Evolutionary conservation across 768 basidiomycete genomes (phyloP).

Genomic region (Tremella yokohamensis): DNA sequence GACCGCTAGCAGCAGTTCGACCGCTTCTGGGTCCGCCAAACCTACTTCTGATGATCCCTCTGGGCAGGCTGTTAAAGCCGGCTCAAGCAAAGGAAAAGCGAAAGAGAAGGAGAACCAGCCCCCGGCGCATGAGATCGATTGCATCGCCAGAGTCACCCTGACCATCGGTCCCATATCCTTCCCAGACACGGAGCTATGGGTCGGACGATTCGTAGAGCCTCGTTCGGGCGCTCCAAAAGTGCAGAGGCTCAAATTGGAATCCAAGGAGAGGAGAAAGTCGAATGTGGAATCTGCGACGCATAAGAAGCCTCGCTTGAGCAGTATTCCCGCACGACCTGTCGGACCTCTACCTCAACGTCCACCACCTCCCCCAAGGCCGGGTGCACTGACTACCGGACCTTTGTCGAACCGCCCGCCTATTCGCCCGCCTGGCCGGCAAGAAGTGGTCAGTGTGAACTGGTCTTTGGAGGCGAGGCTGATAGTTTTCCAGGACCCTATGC

Average conservation of each 20-base stretch:
- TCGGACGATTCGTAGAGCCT: slow-evolving; percentile 42
- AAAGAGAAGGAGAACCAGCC: slow-evolving; percentile 20
- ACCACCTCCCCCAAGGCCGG: too few relatives aligned
- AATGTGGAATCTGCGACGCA: slow-evolving; percentile 1
- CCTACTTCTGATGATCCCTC: not conserved
- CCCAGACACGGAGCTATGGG: slow-evolving; percentile 43
- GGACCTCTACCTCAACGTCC: too few relatives aligned
- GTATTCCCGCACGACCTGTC: too few relatives aligned
- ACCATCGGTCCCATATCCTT: slow-evolving; percentile 38
- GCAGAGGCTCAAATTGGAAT: slow-evolving; percentile 6
- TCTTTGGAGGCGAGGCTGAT: too few relatives aligned
- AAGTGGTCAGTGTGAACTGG: too few relatives aligned
- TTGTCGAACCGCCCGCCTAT: not conserved
- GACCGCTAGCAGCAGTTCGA: not conserved
- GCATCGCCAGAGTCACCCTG: slow-evolving; percentile 38
- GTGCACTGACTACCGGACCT: not conserved
- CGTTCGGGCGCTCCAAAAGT: slow-evolving; percentile 17
- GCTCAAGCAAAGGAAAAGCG: slow-evolving; percentile 8
- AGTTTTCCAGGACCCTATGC: slow-evolving; percentile 11
- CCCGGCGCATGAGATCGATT: slow-evolving; percentile 42
- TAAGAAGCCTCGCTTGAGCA: slow-evolving; percentile 1
- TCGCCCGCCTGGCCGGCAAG: too few relatives aligned
- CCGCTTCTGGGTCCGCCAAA: not conserved
- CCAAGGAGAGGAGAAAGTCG: slow-evolving; percentile 15
- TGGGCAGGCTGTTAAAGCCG: not conserved